phyloP scores from a whole-genome alignment of 768 basidiomycete genomes.

The Pulveroboletus sp. region DNA sequence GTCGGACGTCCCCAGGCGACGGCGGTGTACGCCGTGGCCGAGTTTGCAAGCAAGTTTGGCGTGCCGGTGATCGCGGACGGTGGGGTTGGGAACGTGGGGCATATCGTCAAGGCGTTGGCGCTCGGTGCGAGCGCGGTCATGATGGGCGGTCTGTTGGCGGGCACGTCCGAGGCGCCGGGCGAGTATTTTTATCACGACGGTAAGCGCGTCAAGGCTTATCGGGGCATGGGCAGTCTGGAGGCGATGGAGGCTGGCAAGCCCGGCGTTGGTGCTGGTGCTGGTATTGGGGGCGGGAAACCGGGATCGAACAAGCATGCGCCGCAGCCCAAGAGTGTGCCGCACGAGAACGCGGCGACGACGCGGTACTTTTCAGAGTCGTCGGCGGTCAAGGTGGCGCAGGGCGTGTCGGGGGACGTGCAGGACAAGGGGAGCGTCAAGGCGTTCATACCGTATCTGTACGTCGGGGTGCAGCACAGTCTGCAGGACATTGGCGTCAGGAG shows the following conservation, averaged over 20 bases:
- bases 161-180: constrained; percentile 95
- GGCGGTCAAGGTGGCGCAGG: constrained; percentile 93
- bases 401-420: constrained; percentile 93
- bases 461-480: constrained; percentile 86
- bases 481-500: constrained; percentile 86
- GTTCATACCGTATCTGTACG: constrained; percentile 82
- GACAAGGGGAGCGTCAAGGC: constrained; percentile 95
- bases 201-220: constrained; percentile 97
- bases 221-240: constrained; percentile 96
- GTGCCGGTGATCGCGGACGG: constrained; percentile 97
- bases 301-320: constrained; percentile 44
- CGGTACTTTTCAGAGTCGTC: constrained; percentile 59
- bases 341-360: constrained; percentile 93
- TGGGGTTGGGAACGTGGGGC: constrained; percentile 91
- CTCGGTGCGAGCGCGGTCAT: constrained; percentile 95
- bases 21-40: constrained; percentile 94
- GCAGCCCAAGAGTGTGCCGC: constrained; percentile 43
- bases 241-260: constrained; percentile 82
- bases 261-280: constrained; percentile 16
- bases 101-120: constrained; percentile 94
- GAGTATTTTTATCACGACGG: constrained; percentile 99
- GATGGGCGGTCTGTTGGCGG: constrained; percentile 97
- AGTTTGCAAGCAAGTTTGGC: constrained; percentile 90
- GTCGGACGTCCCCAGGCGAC: constrained; percentile 97
- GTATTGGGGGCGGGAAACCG: constrained; percentile 17